Evolutionary conservation across 2,329 filamentous ascomycete species (phyloP), one percentile per base, ranked within the genome.

Genomic region (Fusarium falciforme): DNA sequence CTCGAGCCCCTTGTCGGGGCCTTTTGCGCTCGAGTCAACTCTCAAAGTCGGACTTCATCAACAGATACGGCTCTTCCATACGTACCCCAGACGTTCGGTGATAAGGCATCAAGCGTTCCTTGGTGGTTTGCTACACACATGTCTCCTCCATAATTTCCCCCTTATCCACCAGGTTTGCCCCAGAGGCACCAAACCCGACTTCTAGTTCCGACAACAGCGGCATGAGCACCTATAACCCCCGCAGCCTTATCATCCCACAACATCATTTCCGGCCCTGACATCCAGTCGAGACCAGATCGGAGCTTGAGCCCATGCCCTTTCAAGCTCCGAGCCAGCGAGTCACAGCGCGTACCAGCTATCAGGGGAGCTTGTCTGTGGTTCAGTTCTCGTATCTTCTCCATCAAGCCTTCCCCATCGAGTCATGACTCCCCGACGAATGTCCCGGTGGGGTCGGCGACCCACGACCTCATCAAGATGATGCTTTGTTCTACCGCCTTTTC

Each of bases 91-190:
- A 29, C 47, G 40, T 22, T 66, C 52, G 40, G 67, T 64, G 75
- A 77, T 76, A 77, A 77, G 60, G 75, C 54, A 60, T 55, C 49
- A 54, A 61, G 57, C 55, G 35, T 61, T 63, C 25, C 47, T 54
- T 54, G 47, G 27, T 54, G 38, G 60, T 62, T 54, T 59, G 35
- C 61, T 64, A 52, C 55, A 57, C 17, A 29, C 47, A 29, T 29
- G 54, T 60, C 69, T 59, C 72, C 68, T 72, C 63, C 67, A 67
- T 75, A 70, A 75, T 77, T 72, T 77, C 73, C 63, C 68, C 61
- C 54, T 64, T 60, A 73, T 61, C 76, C 76, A 73, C 72, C 44
- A 38, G 44, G 40, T 20, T 55, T 44, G 49, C 29, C 20, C 38
- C 70, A 49, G 63, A 57, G 63, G 33, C 66, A 73, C 67, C 47